Conservation (phyloP, 2,329 filamentous ascomycete genomes). For the Graphilbum sp. region DNA sequence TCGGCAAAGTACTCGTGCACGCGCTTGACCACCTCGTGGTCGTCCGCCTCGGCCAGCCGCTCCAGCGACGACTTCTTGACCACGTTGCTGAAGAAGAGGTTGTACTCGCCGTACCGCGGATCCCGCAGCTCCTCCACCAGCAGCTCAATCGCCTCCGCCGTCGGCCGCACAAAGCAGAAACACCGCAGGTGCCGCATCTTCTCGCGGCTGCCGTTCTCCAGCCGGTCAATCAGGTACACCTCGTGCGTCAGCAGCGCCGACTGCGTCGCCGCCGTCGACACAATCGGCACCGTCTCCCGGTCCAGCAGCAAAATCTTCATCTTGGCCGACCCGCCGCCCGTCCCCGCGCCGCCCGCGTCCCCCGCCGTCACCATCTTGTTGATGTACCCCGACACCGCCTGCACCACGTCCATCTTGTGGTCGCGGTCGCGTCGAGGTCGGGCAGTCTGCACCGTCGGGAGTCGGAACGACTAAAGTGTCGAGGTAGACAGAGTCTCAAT, state of each 20-base stretch:
- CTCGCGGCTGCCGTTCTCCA: conserved; percentile 79
- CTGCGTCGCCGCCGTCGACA: conserved; percentile 91
- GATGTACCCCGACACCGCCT: conserved; percentile 88
- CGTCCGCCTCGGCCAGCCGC: conserved; percentile 85
- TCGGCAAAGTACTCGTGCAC: conserved; percentile 96
- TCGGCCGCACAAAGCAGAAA: conserved; percentile 82
- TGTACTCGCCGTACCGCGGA: conserved; percentile 94
- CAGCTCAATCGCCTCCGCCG: conserved; percentile 79
- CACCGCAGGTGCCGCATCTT: conserved; percentile 97
- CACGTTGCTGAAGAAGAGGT: conserved; percentile 95
- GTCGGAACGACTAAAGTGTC: too few relatives aligned
- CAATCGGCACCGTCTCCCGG: conserved; percentile 81
- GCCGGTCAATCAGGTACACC: conserved; percentile 90
- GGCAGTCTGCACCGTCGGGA: too few relatives aligned
- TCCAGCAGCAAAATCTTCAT: conserved; percentile 98
- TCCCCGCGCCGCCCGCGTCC: conserved; percentile 42
- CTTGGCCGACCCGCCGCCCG: conserved; percentile 59
- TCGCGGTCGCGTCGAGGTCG: neutral
- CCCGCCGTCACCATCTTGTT: conserved; percentile 84
- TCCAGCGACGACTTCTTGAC: conserved; percentile 93
- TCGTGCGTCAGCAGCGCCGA: conserved; percentile 90
- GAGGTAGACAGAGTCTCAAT: too few relatives aligned
- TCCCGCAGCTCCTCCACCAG: conserved; percentile 92
- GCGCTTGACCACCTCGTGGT: conserved; percentile 87
- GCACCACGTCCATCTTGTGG: conserved; percentile 69